Evolutionary conservation across 129 eudicot genomes (phyloP).

Genomic region (Pseudognaphalium luteoalbum): DNA sequence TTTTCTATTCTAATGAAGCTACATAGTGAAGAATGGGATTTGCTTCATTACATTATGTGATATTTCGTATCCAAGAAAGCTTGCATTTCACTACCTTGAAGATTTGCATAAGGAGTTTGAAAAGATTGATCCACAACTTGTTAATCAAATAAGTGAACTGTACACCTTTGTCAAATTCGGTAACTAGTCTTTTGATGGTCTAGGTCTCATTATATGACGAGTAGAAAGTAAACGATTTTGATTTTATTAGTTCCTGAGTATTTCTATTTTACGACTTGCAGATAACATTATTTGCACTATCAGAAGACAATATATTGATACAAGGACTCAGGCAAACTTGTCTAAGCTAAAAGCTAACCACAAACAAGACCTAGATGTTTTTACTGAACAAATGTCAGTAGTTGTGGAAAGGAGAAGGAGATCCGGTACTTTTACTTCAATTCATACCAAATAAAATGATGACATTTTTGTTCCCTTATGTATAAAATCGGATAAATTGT

Average conservation of each 20-base stretch:
- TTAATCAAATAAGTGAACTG: constrained; percentile 32
- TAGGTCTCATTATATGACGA: not conserved
- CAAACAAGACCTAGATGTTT: constrained; percentile 31
- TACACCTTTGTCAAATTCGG: constrained; percentile 48
- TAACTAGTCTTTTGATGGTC: constrained; percentile 14
- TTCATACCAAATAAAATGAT: not conserved
- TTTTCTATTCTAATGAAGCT: constrained; percentile 28
- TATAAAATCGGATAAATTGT: not conserved
- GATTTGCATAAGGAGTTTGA: constrained; percentile 53
- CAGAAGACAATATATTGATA: constrained; percentile 48
- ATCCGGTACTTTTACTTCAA: constrained; percentile 36
- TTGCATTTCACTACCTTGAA: constrained; percentile 50
- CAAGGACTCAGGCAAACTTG: constrained; percentile 61
- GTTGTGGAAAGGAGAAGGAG: constrained; percentile 52
- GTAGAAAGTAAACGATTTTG: not conserved
- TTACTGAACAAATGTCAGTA: constrained; percentile 40
- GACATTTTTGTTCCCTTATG: not conserved
- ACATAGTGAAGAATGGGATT: constrained; percentile 52
- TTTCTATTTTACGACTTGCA: constrained; percentile 1
- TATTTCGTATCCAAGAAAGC: constrained; percentile 54
- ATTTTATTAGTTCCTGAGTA: not conserved
- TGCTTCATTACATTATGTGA: constrained; percentile 58
- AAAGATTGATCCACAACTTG: constrained; percentile 30
- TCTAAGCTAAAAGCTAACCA: constrained; percentile 48
- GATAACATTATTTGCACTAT: constrained; percentile 49